These are phyloP conservation scores for Neocatenulostroma microsporum DNA, from an alignment of 2,329 filamentous ascomycete species.

Conservation along the genomic window DNA sequence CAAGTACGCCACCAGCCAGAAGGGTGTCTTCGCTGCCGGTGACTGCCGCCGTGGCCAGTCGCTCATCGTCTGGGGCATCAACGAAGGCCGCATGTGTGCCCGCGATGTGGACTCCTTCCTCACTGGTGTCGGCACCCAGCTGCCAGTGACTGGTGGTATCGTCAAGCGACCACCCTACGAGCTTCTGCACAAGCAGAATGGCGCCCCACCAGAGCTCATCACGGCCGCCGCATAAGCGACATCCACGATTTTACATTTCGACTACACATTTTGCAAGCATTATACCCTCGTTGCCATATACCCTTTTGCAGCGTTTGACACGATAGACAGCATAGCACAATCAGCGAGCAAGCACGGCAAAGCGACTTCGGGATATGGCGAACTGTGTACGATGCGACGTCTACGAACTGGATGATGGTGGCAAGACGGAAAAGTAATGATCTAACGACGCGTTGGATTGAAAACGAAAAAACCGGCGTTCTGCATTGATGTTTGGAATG, in stretches of 20 bases:
- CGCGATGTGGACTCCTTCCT: conserved; percentile 88
- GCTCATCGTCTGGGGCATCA: conserved; percentile 97
- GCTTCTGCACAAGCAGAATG: conserved; percentile 45
- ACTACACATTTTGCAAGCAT: conserved; percentile 9
- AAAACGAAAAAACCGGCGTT: too few species aligned
- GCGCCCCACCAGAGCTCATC: conserved; percentile 31
- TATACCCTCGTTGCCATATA: conserved; percentile 19
- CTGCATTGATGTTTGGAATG: too few species aligned
- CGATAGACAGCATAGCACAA: conserved; percentile 11
- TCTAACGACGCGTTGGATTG: too few species aligned
- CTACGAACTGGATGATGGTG: not conserved
- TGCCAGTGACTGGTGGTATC: conserved; percentile 90
- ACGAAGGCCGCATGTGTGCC: conserved; percentile 87
- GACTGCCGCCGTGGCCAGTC: conserved; percentile 94
- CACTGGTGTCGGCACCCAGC: conserved; percentile 62
- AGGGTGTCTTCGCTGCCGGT: conserved; percentile 86
- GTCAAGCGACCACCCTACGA: conserved; percentile 74
- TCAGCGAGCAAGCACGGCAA: conserved; percentile 6
- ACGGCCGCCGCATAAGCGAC: conserved; percentile 23
- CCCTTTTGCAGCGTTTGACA: conserved; percentile 21
- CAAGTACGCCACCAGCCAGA: conserved; percentile 79
- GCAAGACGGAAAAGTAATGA: conserved; percentile 2
- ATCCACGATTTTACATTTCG: conserved; percentile 1
- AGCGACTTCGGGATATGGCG: conserved; percentile 1
- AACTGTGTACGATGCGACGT: conserved; percentile 4